Evolutionary conservation across 2,329 filamentous ascomycete genomes (phyloP).

Genomic region (Penicillium glabrum): DNA sequence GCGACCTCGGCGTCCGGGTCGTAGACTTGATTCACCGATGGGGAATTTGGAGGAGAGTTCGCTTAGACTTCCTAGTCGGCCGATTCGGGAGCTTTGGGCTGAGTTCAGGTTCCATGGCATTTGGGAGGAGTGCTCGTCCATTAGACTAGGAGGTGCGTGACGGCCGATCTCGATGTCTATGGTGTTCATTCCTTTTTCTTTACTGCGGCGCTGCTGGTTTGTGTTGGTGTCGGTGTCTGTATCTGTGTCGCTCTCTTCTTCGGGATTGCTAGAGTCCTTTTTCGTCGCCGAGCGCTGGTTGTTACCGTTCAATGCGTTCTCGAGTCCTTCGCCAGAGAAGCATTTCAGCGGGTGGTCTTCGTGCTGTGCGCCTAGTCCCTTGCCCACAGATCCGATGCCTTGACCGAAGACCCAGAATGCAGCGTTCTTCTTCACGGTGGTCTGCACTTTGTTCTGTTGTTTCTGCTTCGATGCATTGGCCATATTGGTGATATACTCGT

Average conservation of each 20-base stretch:
- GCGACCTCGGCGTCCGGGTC: conserved; percentile 42
- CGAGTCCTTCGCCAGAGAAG: conserved; percentile 59
- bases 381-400: conserved; percentile 57
- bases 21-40: conserved; percentile 14
- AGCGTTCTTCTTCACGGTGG: conserved; percentile 62
- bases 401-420: conserved; percentile 59
- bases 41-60: conserved; percentile 26
- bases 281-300: conserved; percentile 19
- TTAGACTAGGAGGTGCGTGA: conserved; percentile 64
- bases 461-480: conserved; percentile 47
- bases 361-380: conserved; percentile 43
- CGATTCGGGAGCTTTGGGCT: conserved; percentile 50
- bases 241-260: neutral
- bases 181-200: neutral
- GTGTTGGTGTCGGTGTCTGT: neutral
- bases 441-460: conserved; percentile 38
- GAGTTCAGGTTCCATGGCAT: conserved; percentile 70
- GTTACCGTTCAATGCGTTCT: conserved; percentile 47
- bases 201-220: neutral
- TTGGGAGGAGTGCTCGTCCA: conserved; percentile 65
- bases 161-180: conserved; percentile 67
- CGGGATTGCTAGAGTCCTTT: conserved; percentile 26
- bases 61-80: conserved; percentile 35
- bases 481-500: conserved; percentile 64
- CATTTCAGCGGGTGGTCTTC: conserved; percentile 54